Evolutionary conservation across 192 early-diverging fungal species (phyloP).

Genomic region (Phlyctochytrium planicorne): DNA sequence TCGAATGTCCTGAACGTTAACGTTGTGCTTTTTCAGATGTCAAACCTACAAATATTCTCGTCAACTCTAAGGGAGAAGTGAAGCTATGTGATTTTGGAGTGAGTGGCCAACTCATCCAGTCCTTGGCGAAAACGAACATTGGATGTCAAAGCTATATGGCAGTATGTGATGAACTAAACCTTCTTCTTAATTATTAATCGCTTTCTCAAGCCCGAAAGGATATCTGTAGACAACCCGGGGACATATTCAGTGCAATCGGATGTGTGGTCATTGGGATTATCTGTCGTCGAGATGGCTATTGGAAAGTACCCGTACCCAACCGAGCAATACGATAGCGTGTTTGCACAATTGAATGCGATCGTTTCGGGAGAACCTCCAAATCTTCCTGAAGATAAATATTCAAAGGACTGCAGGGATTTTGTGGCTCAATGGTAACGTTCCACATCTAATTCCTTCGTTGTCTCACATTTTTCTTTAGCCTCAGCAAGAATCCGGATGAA

Average conservation of each 20-base stretch:
- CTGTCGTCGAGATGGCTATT: conserved; percentile 79
- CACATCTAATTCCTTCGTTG: background rate
- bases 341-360: conserved; percentile 87
- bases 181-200: background rate
- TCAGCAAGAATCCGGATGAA: conserved; percentile 66
- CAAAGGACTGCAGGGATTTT: conserved; percentile 74
- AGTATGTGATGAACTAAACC: conserved; percentile 41
- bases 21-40: conserved; percentile 61
- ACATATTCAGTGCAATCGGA: conserved; percentile 87
- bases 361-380: conserved; percentile 73
- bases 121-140: conserved; percentile 89
- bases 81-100: conserved; percentile 98
- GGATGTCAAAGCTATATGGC: conserved; percentile 97
- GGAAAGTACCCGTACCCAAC: conserved; percentile 81
- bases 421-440: conserved; percentile 64
- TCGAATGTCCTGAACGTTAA: too few relatives aligned
- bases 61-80: conserved; percentile 82
- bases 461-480: conserved; percentile 28
- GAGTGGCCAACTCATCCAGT: conserved; percentile 80
- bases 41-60: conserved; percentile 92
- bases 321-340: conserved; percentile 68
- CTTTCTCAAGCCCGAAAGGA: conserved; percentile 88
- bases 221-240: conserved; percentile 53
- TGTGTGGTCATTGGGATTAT: conserved; percentile 90
- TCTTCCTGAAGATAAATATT: conserved; percentile 67